phyloP scores from a whole-genome alignment of 202 grass and related monocot genomes.

The Setaria viridis region DNA sequence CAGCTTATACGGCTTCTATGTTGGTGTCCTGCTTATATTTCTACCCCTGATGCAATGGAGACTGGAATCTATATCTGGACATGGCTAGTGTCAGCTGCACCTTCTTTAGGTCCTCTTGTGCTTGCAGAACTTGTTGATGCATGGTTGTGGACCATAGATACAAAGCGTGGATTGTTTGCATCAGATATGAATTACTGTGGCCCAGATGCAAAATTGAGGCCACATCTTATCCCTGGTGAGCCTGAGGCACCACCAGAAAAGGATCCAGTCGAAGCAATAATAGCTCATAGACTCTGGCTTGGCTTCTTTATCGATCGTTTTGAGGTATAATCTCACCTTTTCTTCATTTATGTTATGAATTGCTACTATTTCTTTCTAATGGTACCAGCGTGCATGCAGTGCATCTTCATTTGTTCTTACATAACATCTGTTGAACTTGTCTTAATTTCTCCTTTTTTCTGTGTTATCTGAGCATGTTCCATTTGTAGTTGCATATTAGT shows the following conservation, averaged over 20 bases:
- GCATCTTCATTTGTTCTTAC: background rate
- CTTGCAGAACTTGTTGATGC: constrained; percentile 99
- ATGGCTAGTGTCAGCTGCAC: constrained; percentile 96
- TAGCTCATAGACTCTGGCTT: constrained; percentile 97
- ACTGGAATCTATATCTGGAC: constrained; percentile 99
- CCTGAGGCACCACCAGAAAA: constrained; percentile 86
- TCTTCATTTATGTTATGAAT: constrained; percentile 50
- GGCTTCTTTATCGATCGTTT: constrained; percentile 98
- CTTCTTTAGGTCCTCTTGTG: constrained; percentile 88
- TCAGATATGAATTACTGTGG: constrained; percentile 96
- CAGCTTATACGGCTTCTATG: constrained; percentile 95
- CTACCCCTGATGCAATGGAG: constrained; percentile 96
- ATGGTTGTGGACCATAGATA: constrained; percentile 99
- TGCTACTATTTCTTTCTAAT: constrained; percentile 25
- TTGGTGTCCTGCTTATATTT: constrained; percentile 99
- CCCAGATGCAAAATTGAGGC: constrained; percentile 95
- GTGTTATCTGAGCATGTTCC: background rate
- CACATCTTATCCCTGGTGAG: constrained; percentile 95
- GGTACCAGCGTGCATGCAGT: constrained; percentile 6
- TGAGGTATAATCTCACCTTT: constrained; percentile 71
- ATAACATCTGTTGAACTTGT: background rate
- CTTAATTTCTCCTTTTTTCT: background rate
- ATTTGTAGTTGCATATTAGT: background rate
- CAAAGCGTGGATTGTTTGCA: constrained; percentile 93
- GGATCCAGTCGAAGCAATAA: constrained; percentile 93